Base-by-base conservation (phyloP, 495 filamentous ascomycete species). In the Aspergillus heteromorphus region DNA sequence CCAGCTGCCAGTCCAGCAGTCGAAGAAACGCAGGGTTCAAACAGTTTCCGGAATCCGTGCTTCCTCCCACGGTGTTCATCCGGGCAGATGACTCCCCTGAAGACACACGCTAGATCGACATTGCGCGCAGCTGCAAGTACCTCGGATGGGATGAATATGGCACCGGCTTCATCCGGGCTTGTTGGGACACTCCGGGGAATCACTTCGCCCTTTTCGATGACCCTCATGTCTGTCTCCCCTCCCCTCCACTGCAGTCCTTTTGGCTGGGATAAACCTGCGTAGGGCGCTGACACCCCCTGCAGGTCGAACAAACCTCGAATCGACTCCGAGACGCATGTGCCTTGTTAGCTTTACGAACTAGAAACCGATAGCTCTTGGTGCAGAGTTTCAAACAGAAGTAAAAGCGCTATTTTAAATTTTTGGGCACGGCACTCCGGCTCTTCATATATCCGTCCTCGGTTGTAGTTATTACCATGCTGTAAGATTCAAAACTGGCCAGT, bases 191-290 rank as follows among this genome's bases (percentile, higher is more conserved):
- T 6, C 31, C 52, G 1, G 52, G 52, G 2, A 54, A 54, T 40
- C 52, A 54, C 48, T 54, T 54, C 36, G 47, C 51, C 10, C n/a
- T 53, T 1, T 45, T 53, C 13, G 51, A 47, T 14, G 40, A 21
- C 10, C 41, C 41, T 8, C 2, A 47, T 53, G 41, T 50, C n/a
- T 45, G 51, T 20, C 45, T 53, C 17, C 17, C 17, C 6, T 8
- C 17, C 4, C 2, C 1, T 18, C 17, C 21, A 10, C 11, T 8
- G 5, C 41, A 19, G 21, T 43, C 9, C 21, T n/a, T n/a, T n/a
- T n/a, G n/a, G n/a, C n/a, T n/a, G n/a, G n/a, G n/a, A n/a, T n/a
- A n/a, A n/a, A n/a, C n/a, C n/a, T n/a, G n/a, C n/a, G n/a, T n/a
- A n/a, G n/a, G n/a, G n/a, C 17, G 20, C 41, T 43, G 20, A 43